Evolutionary conservation across 164 flowering plant species (phyloP).

Genomic region (Magnolia sinica): DNA sequence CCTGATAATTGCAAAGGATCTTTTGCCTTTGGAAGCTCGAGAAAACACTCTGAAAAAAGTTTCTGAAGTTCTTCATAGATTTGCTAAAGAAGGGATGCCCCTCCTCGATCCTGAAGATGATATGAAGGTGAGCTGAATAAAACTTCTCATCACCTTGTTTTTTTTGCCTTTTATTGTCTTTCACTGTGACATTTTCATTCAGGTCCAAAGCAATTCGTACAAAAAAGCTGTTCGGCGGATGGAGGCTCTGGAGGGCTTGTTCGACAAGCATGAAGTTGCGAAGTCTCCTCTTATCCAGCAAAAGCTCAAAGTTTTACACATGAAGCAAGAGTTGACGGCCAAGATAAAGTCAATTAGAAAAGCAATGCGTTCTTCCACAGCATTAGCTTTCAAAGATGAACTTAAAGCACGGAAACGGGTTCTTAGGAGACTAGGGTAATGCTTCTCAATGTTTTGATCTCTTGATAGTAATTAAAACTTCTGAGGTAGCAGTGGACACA

Average conservation of each 20-base stretch:
- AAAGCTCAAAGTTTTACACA: conserved; percentile 71
- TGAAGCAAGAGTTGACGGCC: conserved; percentile 72
- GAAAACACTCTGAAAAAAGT: conserved; percentile 84
- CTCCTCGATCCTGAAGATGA: conserved; percentile 89
- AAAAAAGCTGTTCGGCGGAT: conserved; percentile 65
- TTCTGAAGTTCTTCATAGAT: conserved; percentile 68
- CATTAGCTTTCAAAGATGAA: conserved; percentile 95
- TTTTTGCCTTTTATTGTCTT: neutral
- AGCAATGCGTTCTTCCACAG: conserved; percentile 66
- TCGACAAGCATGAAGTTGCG: conserved; percentile 75
- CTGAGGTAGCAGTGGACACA: too few relatives aligned
- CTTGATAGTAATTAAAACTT: too few relatives aligned
- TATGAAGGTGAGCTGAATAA: conserved; percentile 54
- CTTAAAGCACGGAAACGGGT: conserved; percentile 90
- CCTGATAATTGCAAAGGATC: conserved; percentile 70
- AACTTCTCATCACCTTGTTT: neutral
- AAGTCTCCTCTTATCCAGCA: conserved; percentile 80
- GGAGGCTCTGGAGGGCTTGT: conserved; percentile 81
- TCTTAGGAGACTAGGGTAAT: conserved; percentile 88
- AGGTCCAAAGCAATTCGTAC: conserved; percentile 83
- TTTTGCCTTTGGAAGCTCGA: conserved; percentile 78
- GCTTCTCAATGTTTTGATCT: neutral
- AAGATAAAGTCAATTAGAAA: conserved; percentile 72
- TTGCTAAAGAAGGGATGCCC: conserved; percentile 64
- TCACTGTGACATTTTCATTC: conserved; percentile 10